Evolutionary conservation across 2,329 filamentous ascomycete species (phyloP).

Genomic region (Fusarium burgessii): DNA sequence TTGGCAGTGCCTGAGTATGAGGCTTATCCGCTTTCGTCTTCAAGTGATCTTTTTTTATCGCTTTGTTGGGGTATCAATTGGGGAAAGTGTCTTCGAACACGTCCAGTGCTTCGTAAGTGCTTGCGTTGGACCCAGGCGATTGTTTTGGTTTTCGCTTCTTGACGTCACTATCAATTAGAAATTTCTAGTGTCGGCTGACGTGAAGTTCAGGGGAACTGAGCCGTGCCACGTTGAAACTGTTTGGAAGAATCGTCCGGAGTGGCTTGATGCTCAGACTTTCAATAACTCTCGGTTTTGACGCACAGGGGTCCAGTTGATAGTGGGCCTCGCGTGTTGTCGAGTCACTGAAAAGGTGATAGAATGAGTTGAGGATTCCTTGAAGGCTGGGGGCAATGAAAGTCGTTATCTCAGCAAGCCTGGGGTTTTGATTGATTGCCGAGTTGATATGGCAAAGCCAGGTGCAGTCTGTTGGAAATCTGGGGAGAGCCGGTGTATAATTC

Average conservation of each 20-base stretch:
- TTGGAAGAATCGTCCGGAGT: constrained; percentile 34
- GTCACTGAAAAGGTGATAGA: constrained; percentile 22
- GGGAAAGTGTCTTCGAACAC: constrained; percentile 4
- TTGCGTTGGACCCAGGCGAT: constrained; percentile 20
- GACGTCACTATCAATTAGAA: constrained; percentile 37
- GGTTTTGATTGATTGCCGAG: constrained; percentile 21
- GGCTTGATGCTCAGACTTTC: constrained; percentile 34
- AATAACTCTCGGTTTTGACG: constrained; percentile 14
- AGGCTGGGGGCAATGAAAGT: constrained; percentile 17
- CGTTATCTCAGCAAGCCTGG: constrained; percentile 26
- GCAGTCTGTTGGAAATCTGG: constrained; percentile 30
- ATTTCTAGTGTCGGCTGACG: constrained; percentile 29
- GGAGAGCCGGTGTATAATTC: constrained; percentile 2
- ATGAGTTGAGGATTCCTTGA: constrained; percentile 20
- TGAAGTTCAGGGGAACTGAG: constrained; percentile 32
- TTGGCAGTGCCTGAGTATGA: constrained; percentile 13
- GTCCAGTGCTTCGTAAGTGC: constrained; percentile 30
- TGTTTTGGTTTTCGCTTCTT: constrained; percentile 9
- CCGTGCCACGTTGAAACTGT: constrained; percentile 36
- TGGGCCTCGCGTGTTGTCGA: constrained; percentile 30
- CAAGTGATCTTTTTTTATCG: constrained; percentile 29
- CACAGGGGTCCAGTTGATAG: constrained; percentile 25
- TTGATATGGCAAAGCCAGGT: constrained; percentile 12
- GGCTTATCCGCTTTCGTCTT: constrained; percentile 47
- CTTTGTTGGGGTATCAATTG: constrained; percentile 3